A percentile compares a stretch with the other conserved stretches of the same genome.
Evolutionary conservation across 169 alveolate genomes (phyloP).

Genomic region (Plasmodium reichenowi): DNA sequence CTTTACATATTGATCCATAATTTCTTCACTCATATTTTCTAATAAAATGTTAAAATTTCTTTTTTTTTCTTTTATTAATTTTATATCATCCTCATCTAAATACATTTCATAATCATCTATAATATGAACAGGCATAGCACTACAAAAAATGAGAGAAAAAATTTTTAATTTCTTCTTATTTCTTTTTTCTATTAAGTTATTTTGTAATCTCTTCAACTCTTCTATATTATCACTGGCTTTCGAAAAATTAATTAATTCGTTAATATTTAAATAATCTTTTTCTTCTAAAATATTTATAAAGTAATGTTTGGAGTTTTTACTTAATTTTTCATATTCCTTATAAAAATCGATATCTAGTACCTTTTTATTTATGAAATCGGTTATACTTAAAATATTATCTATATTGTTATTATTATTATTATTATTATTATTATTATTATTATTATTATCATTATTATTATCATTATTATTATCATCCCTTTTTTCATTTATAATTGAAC

Average conservation of each 20-base stretch:
- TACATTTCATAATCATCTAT: slow-evolving; percentile 7
- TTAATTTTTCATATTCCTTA: slow-evolving; percentile 27
- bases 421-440: background rate
- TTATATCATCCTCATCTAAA: slow-evolving; percentile 31
- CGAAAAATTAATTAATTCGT: slow-evolving; percentile 42
- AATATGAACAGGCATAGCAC: slow-evolving; percentile 52
- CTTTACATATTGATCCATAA: slow-evolving; percentile 24
- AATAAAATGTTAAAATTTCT: slow-evolving; percentile 24
- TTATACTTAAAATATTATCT: slow-evolving; percentile 22
- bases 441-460: too few relatives aligned
- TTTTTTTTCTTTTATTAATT: slow-evolving; percentile 47
- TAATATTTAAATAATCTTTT: slow-evolving; percentile 45
- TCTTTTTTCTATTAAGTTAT: background rate
- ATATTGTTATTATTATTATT: background rate
- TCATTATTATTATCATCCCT: too few relatives aligned
- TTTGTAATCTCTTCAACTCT: background rate
- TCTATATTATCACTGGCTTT: slow-evolving; percentile 13
- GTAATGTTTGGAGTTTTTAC: slow-evolving; percentile 3
- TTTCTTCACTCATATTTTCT: slow-evolving; percentile 43
- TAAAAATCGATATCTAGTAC: slow-evolving; percentile 64
- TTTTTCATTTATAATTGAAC: too few relatives aligned
- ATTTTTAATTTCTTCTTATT: slow-evolving; percentile 24
- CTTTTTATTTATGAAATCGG: slow-evolving; percentile 43
- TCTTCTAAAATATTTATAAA: slow-evolving; percentile 21
- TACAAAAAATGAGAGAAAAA: slow-evolving; percentile 30